Conservation (phyloP, 2,329 filamentous ascomycete species). For the Didymellaceae sp. region DNA sequence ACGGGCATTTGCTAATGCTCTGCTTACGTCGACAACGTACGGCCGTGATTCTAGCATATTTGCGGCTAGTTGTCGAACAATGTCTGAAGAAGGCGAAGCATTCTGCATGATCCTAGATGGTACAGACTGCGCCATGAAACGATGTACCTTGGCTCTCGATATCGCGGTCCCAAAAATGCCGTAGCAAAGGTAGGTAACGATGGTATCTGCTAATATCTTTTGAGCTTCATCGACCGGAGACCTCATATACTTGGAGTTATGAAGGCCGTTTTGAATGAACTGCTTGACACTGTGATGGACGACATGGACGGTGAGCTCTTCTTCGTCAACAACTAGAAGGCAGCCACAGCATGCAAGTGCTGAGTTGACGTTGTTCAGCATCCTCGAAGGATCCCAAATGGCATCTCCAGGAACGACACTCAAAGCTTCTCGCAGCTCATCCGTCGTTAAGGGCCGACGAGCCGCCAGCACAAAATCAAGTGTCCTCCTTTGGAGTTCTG, state of each 20-base stretch:
- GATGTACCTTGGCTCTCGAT: constrained; percentile 2
- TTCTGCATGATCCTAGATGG: background rate
- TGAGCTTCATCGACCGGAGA: constrained; percentile 14
- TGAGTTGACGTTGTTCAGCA: constrained; percentile 25
- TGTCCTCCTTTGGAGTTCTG: constrained; percentile 28
- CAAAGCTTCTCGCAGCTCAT: constrained; percentile 50
- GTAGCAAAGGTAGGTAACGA: constrained; percentile 34
- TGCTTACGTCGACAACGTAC: constrained; percentile 20
- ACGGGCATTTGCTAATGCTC: constrained; percentile 13
- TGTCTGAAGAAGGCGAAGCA: background rate
- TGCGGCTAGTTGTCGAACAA: constrained; percentile 1
- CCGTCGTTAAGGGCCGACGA: constrained; percentile 36
- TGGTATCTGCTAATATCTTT: constrained; percentile 21
- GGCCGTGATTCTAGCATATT: constrained; percentile 18
- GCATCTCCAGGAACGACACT: constrained; percentile 46
- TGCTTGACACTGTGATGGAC: constrained; percentile 32
- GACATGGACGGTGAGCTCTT: constrained; percentile 29
- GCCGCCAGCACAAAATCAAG: constrained; percentile 44
- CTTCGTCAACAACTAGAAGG: constrained; percentile 32
- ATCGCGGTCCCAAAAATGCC: constrained; percentile 27
- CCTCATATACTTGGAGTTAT: background rate
- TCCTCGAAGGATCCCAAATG: constrained; percentile 18
- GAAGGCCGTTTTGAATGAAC: constrained; percentile 19
- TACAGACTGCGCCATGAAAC: background rate
- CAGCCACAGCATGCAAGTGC: constrained; percentile 32